phyloP scores from a whole-genome alignment of 2,329 filamentous ascomycete species.

The Akanthomyces uredinophilus region DNA sequence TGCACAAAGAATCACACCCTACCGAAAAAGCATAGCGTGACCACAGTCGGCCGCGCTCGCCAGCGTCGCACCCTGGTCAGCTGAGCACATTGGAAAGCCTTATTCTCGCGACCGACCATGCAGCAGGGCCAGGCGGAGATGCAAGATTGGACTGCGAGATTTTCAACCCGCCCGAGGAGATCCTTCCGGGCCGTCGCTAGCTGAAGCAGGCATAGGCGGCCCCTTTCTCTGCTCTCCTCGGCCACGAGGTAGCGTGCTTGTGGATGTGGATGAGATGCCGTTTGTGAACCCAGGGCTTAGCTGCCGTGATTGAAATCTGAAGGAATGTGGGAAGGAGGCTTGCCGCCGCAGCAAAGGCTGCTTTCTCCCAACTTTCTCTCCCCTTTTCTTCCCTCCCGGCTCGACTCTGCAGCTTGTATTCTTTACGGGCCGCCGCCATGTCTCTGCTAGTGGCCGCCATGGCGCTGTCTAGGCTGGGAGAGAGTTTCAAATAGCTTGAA shows the following conservation, averaged over 20 bases:
- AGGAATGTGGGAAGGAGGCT: neutral
- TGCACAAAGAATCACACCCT: too few relatives aligned
- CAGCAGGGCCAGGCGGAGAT: constrained; percentile 1
- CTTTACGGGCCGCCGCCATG: neutral
- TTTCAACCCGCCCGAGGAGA: neutral
- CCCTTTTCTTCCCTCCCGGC: neutral
- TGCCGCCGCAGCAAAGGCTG: neutral
- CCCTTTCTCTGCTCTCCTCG: neutral
- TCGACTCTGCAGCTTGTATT: neutral
- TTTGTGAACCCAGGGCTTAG: neutral
- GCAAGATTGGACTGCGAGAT: constrained; percentile 9
- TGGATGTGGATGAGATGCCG: constrained; percentile 7
- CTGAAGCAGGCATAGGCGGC: neutral
- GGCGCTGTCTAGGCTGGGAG: constrained; percentile 1
- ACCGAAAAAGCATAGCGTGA: neutral
- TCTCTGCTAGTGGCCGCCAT: constrained; percentile 1
- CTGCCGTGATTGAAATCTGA: neutral
- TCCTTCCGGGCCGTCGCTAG: constrained; percentile 7
- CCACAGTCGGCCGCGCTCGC: neutral
- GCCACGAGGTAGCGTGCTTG: constrained; percentile 12
- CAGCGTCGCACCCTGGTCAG: neutral
- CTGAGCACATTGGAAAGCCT: constrained; percentile 6
- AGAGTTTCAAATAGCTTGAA: constrained; percentile 8
- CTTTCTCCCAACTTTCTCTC: neutral
- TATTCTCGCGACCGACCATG: neutral